phyloP scores from a whole-genome alignment of 805 yeast genomes.

The Maudiozyma turicensis region DNA sequence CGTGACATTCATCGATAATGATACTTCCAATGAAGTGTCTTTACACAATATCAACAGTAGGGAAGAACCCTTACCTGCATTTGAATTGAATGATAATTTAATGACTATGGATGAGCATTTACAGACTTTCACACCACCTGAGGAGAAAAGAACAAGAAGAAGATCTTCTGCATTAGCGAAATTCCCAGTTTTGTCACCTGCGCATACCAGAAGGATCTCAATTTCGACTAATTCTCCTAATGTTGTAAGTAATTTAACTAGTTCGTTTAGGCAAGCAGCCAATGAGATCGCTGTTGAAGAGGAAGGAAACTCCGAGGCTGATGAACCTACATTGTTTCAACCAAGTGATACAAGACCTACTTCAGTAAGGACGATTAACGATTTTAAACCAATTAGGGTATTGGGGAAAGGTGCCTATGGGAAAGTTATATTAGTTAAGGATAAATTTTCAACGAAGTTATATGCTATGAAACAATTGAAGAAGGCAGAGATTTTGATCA shows the following conservation, averaged over 20 bases:
- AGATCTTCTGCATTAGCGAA: constrained; percentile 25
- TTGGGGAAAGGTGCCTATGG: constrained; percentile 87
- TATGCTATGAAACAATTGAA: constrained; percentile 82
- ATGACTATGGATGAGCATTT: background rate
- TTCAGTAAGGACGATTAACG: constrained; percentile 29
- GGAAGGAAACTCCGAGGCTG: background rate
- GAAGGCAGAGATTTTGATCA: constrained; percentile 68
- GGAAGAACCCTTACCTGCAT: background rate
- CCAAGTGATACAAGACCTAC: background rate
- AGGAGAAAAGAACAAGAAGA: constrained; percentile 13
- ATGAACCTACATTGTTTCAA: background rate
- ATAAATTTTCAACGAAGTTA: constrained; percentile 47
- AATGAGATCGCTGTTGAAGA: background rate
- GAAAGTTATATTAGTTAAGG: constrained; percentile 69
- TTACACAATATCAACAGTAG: background rate
- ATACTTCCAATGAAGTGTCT: background rate
- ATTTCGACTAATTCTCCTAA: constrained; percentile 4
- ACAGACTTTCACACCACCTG: background rate
- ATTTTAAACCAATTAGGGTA: constrained; percentile 67
- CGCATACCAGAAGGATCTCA: constrained; percentile 19
- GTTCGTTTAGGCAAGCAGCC: background rate
- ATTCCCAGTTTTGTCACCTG: constrained; percentile 23
- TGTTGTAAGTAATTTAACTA: background rate
- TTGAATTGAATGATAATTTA: background rate
- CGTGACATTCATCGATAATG: background rate